Evolutionary conservation across 768 basidiomycete genomes (phyloP).

Genomic region (Calocybe gangraenosa): DNA sequence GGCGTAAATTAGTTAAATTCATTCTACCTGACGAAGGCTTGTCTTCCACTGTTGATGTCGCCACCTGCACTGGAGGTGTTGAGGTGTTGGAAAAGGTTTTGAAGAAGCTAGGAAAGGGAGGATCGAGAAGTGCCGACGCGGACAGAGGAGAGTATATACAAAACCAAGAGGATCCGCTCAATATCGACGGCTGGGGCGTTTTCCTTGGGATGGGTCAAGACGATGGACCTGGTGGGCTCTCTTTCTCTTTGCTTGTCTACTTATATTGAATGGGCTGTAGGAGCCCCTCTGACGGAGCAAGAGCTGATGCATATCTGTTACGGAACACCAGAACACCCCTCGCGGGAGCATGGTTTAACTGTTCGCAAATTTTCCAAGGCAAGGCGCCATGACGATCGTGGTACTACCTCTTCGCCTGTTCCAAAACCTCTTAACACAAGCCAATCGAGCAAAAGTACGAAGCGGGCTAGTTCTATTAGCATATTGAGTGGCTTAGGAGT

Average conservation of each 20-base stretch:
- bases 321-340: slow-evolving; percentile 70
- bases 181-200: slow-evolving; percentile 88
- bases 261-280: slow-evolving; percentile 31
- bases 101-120: slow-evolving; percentile 80
- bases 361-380: slow-evolving; percentile 52
- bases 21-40: slow-evolving; percentile 77
- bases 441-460: slow-evolving; percentile 50
- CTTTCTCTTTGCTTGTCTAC: background rate
- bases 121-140: slow-evolving; percentile 35
- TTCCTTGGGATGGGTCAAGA: slow-evolving; percentile 62
- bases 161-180: slow-evolving; percentile 69
- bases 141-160: slow-evolving; percentile 53
- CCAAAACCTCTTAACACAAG: slow-evolving; percentile 21
- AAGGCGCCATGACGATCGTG: slow-evolving; percentile 40
- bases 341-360: slow-evolving; percentile 74
- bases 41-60: slow-evolving; percentile 74
- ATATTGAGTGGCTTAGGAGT: slow-evolving; percentile 93
- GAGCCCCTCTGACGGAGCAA: slow-evolving; percentile 72
- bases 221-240: slow-evolving; percentile 46
- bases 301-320: slow-evolving; percentile 83
- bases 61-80: slow-evolving; percentile 73
- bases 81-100: slow-evolving; percentile 88
- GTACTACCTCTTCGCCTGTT: slow-evolving; percentile 30
- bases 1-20: slow-evolving; percentile 87
- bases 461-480: slow-evolving; percentile 93